These are phyloP conservation scores for Starmerella floris DNA, from an alignment of 805 yeast genomes.

Conservation along the genomic window DNA sequence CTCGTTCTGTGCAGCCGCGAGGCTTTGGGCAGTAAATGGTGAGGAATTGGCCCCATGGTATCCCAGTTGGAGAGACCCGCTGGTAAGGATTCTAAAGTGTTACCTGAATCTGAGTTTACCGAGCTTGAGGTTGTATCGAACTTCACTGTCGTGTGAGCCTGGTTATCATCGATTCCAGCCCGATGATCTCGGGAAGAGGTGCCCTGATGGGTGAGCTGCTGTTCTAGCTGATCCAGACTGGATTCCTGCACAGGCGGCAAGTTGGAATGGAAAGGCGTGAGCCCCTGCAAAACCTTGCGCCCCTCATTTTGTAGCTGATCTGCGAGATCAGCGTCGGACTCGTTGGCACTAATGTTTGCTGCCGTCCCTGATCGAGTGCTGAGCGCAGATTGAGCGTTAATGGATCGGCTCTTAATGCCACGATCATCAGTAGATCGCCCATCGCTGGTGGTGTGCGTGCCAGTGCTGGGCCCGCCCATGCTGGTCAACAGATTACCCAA, in stretches of 20 bases:
- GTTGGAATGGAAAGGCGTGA: conserved; percentile 11
- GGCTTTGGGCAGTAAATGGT: background rate
- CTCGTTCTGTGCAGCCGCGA: background rate
- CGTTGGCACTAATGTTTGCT: conserved; percentile 3
- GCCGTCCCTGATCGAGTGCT: background rate
- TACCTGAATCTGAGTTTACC: conserved; percentile 1
- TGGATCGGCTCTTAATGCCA: background rate
- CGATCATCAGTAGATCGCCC: no score
- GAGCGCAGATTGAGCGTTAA: background rate
- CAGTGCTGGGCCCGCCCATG: conserved; percentile 10
- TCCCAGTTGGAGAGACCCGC: conserved; percentile 12
- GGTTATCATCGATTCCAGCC: background rate
- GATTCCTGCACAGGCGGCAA: conserved; percentile 14
- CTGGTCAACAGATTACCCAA: conserved; percentile 18
- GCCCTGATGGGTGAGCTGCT: conserved; percentile 12
- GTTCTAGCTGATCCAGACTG: conserved; percentile 18
- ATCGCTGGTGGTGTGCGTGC: background rate
- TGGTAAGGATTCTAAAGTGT: conserved; percentile 15
- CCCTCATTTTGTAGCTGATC: conserved; percentile 14
- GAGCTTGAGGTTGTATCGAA: conserved; percentile 12
- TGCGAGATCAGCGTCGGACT: conserved; percentile 13
- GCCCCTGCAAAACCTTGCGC: conserved; percentile 14
- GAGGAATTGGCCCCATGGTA: conserved; percentile 6
- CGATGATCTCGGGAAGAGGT: background rate
- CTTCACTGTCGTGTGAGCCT: background rate